Base-by-base conservation (phyloP, 768 basidiomycete species). In the Boletus reticuloceps region DNA sequence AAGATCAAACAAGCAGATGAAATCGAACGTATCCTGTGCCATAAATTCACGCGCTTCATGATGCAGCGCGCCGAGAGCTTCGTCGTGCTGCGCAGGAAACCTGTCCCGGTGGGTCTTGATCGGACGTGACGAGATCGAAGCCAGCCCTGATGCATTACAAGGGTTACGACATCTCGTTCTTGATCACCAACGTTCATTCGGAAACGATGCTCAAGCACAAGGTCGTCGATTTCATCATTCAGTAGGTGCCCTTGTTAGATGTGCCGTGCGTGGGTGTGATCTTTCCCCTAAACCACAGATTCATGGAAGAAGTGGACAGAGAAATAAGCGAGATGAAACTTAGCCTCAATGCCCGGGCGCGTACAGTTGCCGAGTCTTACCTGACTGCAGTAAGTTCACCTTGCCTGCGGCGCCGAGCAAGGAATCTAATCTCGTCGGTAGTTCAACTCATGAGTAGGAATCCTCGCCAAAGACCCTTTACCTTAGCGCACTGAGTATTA, bases 241-340 rank as follows among this genome's bases (percentile, higher is more conserved):
- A 98, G 92, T 96, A 59, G 46, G 86, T 75, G 12, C 59, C 65
- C 48, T 54, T 64, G 3, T 20, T 49, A 50, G 56, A 43, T 45
- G 29, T 47, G 16, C 40, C 36, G 6, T 39, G 20, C 29, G 4
- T 29, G 20, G 13, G 4, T 37, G 47, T 51, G 47, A 27, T 37
- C 10, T 17, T 16, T 17, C 4, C 29, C 64, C 38, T n/a, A 41
- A 38, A 31, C 38, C 38, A 14, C 59, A 94, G 91, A 69, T 94
- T 98, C 70, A 98, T 98, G 95, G 94, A 98, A 67, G 97, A 98
- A 65, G 97, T 99, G 1, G 97, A 99, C 74, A 94, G 91, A 73
- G 97, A 99, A 74, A 98, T 99, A 68, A 97, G 94, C 56, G 97
- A 98, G 74, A 98, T 98, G 92, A 98, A 98, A 70, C 84, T 99